phyloP scores from a whole-genome alignment of 768 basidiomycete genomes.

The Boletellus ananas region DNA sequence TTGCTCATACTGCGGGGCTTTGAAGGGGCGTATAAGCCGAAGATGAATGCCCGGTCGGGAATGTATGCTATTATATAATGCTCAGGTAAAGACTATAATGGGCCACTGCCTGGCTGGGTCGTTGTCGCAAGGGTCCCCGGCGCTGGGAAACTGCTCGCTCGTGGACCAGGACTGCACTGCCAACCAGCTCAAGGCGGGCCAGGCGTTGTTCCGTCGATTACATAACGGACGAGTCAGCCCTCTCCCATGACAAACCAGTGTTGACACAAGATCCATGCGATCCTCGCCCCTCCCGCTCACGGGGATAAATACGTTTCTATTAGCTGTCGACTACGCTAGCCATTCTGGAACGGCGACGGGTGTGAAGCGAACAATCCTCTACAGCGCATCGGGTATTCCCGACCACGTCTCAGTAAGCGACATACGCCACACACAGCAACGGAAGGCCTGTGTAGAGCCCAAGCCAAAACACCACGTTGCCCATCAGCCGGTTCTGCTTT shows the following conservation, averaged over 20 bases:
- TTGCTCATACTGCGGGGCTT: background rate
- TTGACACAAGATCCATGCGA: too few species aligned
- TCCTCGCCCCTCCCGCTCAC: too few species aligned
- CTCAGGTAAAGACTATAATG: background rate
- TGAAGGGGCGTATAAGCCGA: background rate
- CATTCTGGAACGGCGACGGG: too few species aligned
- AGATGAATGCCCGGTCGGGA: background rate
- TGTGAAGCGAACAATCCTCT: too few species aligned
- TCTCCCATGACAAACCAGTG: too few species aligned
- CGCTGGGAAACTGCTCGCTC: too few species aligned
- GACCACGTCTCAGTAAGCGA: slow-evolving; percentile 42
- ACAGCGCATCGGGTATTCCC: background rate
- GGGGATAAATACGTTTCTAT: background rate
- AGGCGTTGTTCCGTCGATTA: too few species aligned
- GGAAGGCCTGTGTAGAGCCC: slow-evolving; percentile 93
- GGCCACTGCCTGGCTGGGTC: background rate
- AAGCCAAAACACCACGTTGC: slow-evolving; percentile 89
- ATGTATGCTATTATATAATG: background rate
- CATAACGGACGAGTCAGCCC: too few species aligned
- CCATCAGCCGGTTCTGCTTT: slow-evolving; percentile 76
- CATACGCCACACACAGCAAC: slow-evolving; percentile 77
- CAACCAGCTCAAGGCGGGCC: too few species aligned
- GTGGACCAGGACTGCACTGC: too few species aligned
- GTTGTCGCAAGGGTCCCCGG: too few species aligned
- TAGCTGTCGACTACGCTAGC: background rate